phyloP scores from a whole-genome alignment of 1,284 basidiomycete species.

The Hemileia vastatrix region DNA sequence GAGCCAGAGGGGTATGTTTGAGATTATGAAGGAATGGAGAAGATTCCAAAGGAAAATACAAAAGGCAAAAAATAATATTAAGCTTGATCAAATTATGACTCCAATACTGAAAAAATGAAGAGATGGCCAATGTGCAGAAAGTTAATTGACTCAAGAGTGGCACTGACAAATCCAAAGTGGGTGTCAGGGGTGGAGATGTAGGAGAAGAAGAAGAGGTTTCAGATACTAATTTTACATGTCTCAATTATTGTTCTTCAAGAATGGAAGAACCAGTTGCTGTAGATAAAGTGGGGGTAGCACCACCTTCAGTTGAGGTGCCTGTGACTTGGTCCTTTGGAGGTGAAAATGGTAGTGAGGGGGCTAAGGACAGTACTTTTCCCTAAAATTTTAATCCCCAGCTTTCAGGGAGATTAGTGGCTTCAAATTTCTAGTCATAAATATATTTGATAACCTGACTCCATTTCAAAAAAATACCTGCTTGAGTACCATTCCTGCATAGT shows the following conservation, averaged over 20 bases:
- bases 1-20: slow-evolving; percentile 17
- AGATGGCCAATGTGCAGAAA: slow-evolving; percentile 13
- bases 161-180: not conserved
- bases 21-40: slow-evolving; percentile 22
- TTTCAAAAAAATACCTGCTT: too few relatives aligned
- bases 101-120: slow-evolving; percentile 16
- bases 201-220: slow-evolving; percentile 1
- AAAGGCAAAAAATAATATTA: slow-evolving; percentile 15
- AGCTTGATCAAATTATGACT: slow-evolving; percentile 12
- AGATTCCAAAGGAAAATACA: slow-evolving; percentile 18
- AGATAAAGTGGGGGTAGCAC: not conserved
- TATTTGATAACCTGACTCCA: slow-evolving; percentile 18
- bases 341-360: not conserved
- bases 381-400: slow-evolving; percentile 17
- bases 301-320: not conserved
- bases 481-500: slow-evolving; percentile 14
- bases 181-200: slow-evolving; percentile 6
- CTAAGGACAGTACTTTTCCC: slow-evolving; percentile 17
- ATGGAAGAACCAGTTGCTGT: not conserved
- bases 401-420: slow-evolving; percentile 8
- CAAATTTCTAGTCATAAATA: slow-evolving; percentile 9
- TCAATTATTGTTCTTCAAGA: slow-evolving; percentile 1
- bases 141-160: not conserved
- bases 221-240: too few relatives aligned
- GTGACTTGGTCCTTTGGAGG: not conserved